phyloP scores from a whole-genome alignment of 2,329 filamentous ascomycete species.

The Zymoseptoria brevis region DNA sequence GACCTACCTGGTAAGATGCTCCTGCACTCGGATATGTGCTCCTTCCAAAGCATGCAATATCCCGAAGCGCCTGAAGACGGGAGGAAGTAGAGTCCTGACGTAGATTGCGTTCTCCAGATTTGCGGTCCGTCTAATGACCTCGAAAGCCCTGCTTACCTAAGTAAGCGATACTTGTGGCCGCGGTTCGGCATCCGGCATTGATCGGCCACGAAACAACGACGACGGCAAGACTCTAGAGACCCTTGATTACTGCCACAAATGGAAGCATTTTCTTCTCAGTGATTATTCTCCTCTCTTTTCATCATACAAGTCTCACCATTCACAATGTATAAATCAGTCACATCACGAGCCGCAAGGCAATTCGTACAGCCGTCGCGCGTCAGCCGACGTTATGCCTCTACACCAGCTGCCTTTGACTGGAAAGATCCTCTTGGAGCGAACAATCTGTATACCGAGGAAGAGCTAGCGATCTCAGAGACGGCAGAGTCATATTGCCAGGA shows the following conservation, averaged over 20 bases:
- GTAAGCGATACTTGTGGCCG: too few relatives aligned
- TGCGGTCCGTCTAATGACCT: too few relatives aligned
- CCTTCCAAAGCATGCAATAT: too few relatives aligned
- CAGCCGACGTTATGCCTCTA: slow-evolving; percentile 34
- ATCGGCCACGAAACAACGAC: not conserved
- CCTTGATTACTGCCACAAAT: not conserved
- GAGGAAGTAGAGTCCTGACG: too few relatives aligned
- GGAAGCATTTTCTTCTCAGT: not conserved
- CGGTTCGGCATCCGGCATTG: not conserved
- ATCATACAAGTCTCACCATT: not conserved
- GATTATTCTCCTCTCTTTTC: not conserved
- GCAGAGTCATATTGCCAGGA: slow-evolving; percentile 94
- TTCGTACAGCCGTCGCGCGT: slow-evolving; percentile 24
- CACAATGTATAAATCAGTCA: slow-evolving; percentile 39
- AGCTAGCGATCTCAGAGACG: slow-evolving; percentile 80
- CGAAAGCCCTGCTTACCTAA: too few relatives aligned
- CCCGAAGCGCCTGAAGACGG: too few relatives aligned
- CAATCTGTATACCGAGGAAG: slow-evolving; percentile 78
- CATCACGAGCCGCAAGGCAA: slow-evolving; percentile 34
- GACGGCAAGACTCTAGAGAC: not conserved
- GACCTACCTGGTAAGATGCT: too few relatives aligned
- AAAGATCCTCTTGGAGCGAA: slow-evolving; percentile 73
- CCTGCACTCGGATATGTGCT: too few relatives aligned
- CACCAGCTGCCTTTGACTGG: slow-evolving; percentile 66
- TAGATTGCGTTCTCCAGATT: too few relatives aligned